Evolutionary conservation across 1,284 basidiomycete genomes (phyloP).

Genomic region (Butyriboletus appendiculatus): DNA sequence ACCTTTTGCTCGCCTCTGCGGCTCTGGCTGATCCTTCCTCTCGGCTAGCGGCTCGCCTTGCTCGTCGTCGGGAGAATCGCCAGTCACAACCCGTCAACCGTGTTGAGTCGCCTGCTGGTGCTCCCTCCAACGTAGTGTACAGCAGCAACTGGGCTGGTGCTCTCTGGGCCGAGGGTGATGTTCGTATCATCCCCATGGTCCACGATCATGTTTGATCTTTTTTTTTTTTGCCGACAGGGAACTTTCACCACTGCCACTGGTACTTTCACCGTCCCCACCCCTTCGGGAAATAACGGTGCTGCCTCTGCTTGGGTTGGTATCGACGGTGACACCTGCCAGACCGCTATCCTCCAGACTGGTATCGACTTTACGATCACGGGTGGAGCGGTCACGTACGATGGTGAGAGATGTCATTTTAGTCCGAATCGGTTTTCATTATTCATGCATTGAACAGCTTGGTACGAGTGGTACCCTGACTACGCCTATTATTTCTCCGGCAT

Average conservation of each 20-base stretch:
- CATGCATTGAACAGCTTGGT: slow-evolving; percentile 19
- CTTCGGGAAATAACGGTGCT: slow-evolving; percentile 9
- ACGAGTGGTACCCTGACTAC: slow-evolving; percentile 19
- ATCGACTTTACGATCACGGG: slow-evolving; percentile 13
- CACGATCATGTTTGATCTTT: not conserved
- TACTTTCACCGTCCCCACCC: slow-evolving; percentile 21
- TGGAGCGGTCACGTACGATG: slow-evolving; percentile 6
- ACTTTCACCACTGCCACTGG: slow-evolving; percentile 22
- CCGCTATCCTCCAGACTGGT: slow-evolving; percentile 24
- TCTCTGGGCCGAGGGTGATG: not conserved
- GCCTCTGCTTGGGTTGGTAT: slow-evolving; percentile 28
- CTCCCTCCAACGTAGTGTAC: not conserved
- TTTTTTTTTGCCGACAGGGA: slow-evolving; percentile 7
- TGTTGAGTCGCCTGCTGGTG: not conserved
- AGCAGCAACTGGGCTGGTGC: not conserved
- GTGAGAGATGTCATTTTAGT: slow-evolving; percentile 4
- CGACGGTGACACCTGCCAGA: slow-evolving; percentile 18
- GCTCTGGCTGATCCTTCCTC: too few species aligned
- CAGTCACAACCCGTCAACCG: too few species aligned
- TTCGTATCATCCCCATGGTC: not conserved
- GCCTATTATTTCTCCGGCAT: slow-evolving; percentile 20
- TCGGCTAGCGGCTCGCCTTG: too few species aligned
- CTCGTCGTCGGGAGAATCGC: too few species aligned
- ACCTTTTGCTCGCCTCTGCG: too few species aligned
- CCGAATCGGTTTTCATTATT: not conserved